Percentiles rank a stretch among this genome's conserved stretches.
phyloP scores from a whole-genome alignment of 139 green algal genomes.

The Ettlia oleoabundans region DNA sequence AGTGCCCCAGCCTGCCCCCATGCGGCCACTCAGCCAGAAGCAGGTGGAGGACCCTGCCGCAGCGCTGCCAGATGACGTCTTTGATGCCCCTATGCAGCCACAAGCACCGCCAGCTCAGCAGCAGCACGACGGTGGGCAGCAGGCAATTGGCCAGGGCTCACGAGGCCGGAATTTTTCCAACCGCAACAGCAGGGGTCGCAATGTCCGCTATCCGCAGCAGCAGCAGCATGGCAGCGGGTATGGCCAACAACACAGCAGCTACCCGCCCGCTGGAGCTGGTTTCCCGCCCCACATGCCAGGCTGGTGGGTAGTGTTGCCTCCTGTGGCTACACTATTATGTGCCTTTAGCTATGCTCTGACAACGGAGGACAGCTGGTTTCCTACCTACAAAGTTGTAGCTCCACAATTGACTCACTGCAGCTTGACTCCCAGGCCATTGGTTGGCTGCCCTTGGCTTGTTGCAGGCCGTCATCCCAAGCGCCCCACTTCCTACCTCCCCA shows the following conservation, averaged over 20 bases:
- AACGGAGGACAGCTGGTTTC: too few relatives aligned
- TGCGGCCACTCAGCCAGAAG: too few relatives aligned
- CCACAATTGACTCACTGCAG: too few relatives aligned
- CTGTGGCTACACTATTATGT: too few relatives aligned
- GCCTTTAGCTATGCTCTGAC: too few relatives aligned
- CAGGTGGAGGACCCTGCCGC: slow-evolving; percentile 24
- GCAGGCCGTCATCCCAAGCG: background rate
- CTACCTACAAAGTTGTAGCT: too few relatives aligned
- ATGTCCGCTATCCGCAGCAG: slow-evolving; percentile 4
- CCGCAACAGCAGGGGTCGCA: background rate
- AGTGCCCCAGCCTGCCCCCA: background rate
- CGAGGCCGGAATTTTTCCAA: background rate
- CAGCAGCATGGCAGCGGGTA: slow-evolving; percentile 6
- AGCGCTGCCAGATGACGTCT: slow-evolving; percentile 31
- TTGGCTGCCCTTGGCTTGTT: background rate
- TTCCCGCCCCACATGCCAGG: slow-evolving; percentile 20
- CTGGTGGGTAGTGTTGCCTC: background rate
- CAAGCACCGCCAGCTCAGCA: background rate
- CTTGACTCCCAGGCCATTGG: too few relatives aligned
- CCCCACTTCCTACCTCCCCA: slow-evolving; percentile 29
- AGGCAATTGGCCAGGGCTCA: background rate
- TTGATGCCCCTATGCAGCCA: slow-evolving; percentile 7
- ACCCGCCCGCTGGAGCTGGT: background rate
- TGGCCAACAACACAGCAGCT: background rate
- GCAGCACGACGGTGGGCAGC: background rate